Percentiles rank a stretch among this genome's conserved stretches.
Evolutionary conservation across 2,329 filamentous ascomycete genomes (phyloP).

Genomic region (Capronia epimyces): DNA sequence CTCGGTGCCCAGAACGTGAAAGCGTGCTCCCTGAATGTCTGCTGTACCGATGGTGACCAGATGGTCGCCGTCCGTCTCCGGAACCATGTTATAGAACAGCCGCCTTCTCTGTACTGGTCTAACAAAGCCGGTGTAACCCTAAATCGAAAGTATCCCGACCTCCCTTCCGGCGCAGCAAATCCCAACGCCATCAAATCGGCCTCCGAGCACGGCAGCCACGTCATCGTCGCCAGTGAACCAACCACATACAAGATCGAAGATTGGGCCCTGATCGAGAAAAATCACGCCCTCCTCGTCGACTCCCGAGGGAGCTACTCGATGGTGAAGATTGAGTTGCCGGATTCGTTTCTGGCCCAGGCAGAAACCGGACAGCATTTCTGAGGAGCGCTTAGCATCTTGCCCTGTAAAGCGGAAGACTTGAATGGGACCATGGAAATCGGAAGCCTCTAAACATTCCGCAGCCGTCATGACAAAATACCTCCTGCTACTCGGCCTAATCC

Average conservation of each 20-base stretch:
- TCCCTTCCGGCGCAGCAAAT: constrained; percentile 39
- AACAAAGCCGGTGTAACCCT: constrained; percentile 48
- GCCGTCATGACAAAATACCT: no score
- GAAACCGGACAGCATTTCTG: constrained; percentile 18
- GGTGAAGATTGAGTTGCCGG: constrained; percentile 14
- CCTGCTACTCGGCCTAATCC: no score
- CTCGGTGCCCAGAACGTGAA: constrained; percentile 39
- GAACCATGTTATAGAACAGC: constrained; percentile 49
- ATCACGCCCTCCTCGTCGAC: constrained; percentile 43
- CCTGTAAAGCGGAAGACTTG: background rate
- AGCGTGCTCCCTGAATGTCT: constrained; percentile 51
- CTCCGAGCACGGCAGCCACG: constrained; percentile 46
- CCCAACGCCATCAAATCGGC: constrained; percentile 35
- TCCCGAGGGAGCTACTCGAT: constrained; percentile 31
- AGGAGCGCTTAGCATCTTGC: background rate
- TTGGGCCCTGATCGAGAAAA: constrained; percentile 47
- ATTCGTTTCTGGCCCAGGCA: constrained; percentile 14
- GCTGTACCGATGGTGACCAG: constrained; percentile 47
- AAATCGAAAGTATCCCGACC: constrained; percentile 49
- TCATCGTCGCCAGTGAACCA: constrained; percentile 48
- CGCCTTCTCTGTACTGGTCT: constrained; percentile 49
- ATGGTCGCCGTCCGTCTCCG: constrained; percentile 50
- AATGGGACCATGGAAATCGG: background rate
- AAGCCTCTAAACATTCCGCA: no score
- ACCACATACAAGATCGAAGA: constrained; percentile 50